Conservation (phyloP, 441 rosid genomes). For the Gossypium trilobum region DNA sequence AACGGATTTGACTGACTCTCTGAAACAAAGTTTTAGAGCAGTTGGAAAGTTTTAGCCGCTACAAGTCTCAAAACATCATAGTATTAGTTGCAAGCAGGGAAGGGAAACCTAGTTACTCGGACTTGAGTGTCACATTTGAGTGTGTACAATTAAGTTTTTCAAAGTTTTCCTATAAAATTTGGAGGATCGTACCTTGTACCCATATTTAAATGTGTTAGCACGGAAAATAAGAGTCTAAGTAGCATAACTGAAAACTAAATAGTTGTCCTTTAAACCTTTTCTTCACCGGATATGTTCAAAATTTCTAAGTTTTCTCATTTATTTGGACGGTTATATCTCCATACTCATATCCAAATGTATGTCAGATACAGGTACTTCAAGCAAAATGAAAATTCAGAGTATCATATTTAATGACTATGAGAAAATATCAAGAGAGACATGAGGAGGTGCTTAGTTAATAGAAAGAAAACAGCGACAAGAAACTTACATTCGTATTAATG, state of each 20-base stretch:
- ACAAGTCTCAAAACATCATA: neutral
- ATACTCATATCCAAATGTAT: neutral
- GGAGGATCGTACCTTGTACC: neutral
- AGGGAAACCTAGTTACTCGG: neutral
- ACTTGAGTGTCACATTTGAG: neutral
- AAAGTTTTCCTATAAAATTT: neutral
- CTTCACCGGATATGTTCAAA: neutral
- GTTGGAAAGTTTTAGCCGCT: conserved; percentile 3
- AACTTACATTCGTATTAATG: conserved; percentile 37
- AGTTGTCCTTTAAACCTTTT: neutral
- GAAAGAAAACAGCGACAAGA: neutral
- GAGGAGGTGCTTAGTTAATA: neutral
- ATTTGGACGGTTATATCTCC: neutral
- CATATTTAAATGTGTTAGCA: neutral
- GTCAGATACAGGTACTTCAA: neutral
- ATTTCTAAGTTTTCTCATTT: neutral
- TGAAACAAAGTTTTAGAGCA: conserved; percentile 19
- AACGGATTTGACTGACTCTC: conserved; percentile 37
- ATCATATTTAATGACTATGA: neutral
- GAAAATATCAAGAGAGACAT: neutral
- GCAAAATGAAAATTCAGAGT: neutral
- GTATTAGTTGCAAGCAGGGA: neutral
- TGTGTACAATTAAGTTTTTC: neutral
- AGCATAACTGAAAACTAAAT: neutral
- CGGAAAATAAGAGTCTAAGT: neutral